Evolutionary conservation across 371 early-diverging fungal species (phyloP).

Genomic region (Gilbertella persicaria): DNA sequence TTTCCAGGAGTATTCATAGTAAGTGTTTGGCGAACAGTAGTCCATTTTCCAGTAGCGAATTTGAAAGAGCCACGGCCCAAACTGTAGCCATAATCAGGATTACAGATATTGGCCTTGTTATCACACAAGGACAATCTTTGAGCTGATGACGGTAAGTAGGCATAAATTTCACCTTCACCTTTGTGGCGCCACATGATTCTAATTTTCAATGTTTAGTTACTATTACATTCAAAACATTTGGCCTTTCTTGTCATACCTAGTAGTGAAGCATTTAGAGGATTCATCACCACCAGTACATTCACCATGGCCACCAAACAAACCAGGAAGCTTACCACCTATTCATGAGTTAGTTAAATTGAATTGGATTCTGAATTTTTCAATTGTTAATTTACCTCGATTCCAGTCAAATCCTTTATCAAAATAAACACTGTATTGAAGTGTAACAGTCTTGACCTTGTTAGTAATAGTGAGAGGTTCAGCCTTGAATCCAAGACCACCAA

Average conservation of each 20-base stretch:
- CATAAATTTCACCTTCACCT: slow-evolving; percentile 66
- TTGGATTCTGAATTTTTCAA: not conserved
- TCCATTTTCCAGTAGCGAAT: slow-evolving; percentile 61
- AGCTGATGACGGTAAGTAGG: slow-evolving; percentile 52
- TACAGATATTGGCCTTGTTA: slow-evolving; percentile 51
- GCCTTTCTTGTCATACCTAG: slow-evolving; percentile 25
- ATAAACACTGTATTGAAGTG: slow-evolving; percentile 51
- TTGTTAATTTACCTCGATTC: slow-evolving; percentile 41
- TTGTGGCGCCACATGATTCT: slow-evolving; percentile 64
- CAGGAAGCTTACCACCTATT: slow-evolving; percentile 56
- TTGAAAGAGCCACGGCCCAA: slow-evolving; percentile 60
- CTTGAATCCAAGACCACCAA: slow-evolving; percentile 27
- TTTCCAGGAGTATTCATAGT: slow-evolving; percentile 58
- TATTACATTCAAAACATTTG: not conserved
- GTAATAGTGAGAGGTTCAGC: slow-evolving; percentile 22
- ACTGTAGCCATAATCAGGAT: slow-evolving; percentile 62
- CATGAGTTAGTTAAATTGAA: not conserved
- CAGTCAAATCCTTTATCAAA: slow-evolving; percentile 56
- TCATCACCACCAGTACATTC: slow-evolving; percentile 62
- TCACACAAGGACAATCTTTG: slow-evolving; percentile 51
- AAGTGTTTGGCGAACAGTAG: slow-evolving; percentile 54
- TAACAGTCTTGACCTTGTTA: slow-evolving; percentile 27
- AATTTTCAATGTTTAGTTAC: not conserved
- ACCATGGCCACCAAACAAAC: slow-evolving; percentile 54
- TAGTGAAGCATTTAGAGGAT: slow-evolving; percentile 61